Evolutionary conservation across 768 basidiomycete genomes (phyloP).

Genomic region (Candolleomyces efflorescens): DNA sequence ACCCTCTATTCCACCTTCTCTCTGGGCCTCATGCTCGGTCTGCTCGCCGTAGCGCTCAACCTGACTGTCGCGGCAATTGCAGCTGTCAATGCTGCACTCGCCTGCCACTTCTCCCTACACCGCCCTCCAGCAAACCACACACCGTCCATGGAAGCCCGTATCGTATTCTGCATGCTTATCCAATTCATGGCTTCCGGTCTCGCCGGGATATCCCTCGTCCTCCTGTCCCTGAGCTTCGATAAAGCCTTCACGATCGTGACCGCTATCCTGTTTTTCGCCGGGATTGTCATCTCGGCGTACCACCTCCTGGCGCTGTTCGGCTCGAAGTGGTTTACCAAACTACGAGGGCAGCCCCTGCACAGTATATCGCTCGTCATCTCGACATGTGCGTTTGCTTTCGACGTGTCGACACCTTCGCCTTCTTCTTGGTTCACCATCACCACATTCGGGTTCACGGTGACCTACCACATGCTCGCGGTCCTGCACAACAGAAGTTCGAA

Average conservation of each 20-base stretch:
- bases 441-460: background rate
- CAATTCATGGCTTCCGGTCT: conserved; percentile 3
- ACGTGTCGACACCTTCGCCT: background rate
- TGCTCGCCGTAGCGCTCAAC: background rate
- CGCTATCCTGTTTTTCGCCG: background rate
- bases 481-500: background rate
- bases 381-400: background rate
- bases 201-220: background rate
- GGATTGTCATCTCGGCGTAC: background rate
- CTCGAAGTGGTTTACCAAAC: background rate
- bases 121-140: background rate
- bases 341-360: background rate
- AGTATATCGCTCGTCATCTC: background rate
- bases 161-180: conserved; percentile 2
- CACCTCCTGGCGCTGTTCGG: background rate
- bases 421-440: conserved; percentile 2
- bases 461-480: background rate
- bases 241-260: conserved; percentile 1
- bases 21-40: background rate
- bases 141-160: background rate
- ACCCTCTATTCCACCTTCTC: background rate
- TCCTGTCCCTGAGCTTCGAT: background rate
- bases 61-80: background rate
- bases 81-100: background rate
- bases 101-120: background rate